These are phyloP conservation scores for Fagus sylvatica DNA, from an alignment of 306 rosid genomes.

Conservation along the genomic window DNA sequence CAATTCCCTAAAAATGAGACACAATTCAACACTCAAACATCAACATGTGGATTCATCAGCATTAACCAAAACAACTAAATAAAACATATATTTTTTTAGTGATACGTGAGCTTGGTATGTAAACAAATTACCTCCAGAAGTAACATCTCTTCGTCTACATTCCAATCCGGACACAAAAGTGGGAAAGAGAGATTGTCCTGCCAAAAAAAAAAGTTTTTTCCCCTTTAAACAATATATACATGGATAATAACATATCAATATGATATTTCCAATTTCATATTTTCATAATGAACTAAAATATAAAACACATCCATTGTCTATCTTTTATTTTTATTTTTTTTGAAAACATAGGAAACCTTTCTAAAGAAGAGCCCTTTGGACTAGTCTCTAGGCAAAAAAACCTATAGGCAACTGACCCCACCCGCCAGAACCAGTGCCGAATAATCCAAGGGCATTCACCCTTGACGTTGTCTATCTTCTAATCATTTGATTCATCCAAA, in stretches of 20 bases:
- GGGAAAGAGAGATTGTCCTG: conserved; percentile 96
- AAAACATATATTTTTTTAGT: background rate
- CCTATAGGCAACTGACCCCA: too few species aligned
- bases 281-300: background rate
- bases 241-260: background rate
- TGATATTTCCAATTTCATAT: background rate
- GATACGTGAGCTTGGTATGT: conserved; percentile 2
- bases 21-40: conserved; percentile 16
- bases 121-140: conserved; percentile 65
- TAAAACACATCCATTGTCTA: background rate
- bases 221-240: background rate
- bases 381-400: too few species aligned
- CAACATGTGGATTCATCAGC: background rate
- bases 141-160: conserved; percentile 82
- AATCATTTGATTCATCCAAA: background rate
- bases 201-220: conserved; percentile 8
- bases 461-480: too few species aligned
- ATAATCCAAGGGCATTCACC: too few species aligned
- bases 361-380: too few species aligned
- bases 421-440: too few species aligned
- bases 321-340: too few species aligned
- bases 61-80: background rate
- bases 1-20: conserved; percentile 54
- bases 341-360: too few species aligned
- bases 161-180: conserved; percentile 83